A percentile compares a stretch with the other conserved stretches of the same genome.
Evolutionary conservation across 176 grass and related monocot genomes (phyloP).

Genomic region (Ampelocalamus luodianensis): DNA sequence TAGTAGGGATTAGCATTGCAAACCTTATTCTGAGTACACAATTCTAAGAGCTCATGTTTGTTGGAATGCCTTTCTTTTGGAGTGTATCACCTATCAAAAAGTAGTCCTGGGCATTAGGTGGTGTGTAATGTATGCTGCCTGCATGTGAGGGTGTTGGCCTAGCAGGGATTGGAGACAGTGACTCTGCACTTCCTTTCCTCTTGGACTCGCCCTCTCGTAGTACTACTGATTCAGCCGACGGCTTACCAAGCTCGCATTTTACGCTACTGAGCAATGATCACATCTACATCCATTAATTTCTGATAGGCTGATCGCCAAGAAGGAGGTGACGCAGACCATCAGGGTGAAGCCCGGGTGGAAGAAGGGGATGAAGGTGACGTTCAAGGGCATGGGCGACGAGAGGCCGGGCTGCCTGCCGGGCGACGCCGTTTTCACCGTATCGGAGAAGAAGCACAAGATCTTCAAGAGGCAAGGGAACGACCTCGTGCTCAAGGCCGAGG

Average conservation of each 20-base stretch:
- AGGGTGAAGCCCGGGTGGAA: slow-evolving; percentile 75
- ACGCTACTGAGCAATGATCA: background rate
- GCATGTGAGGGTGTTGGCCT: slow-evolving; percentile 49
- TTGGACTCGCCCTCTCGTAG: slow-evolving; percentile 10
- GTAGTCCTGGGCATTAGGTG: slow-evolving; percentile 54
- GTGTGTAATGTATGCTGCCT: slow-evolving; percentile 34
- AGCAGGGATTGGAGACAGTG: slow-evolving; percentile 39
- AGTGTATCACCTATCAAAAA: slow-evolving; percentile 30
- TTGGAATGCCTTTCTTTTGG: slow-evolving; percentile 41
- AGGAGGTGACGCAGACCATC: slow-evolving; percentile 67
- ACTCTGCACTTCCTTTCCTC: slow-evolving; percentile 38
- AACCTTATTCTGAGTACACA: slow-evolving; percentile 2
- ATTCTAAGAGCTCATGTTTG: slow-evolving; percentile 37
- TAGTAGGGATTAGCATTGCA: background rate
- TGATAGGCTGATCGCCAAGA: slow-evolving; percentile 58
- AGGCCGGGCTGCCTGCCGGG: slow-evolving; percentile 67
- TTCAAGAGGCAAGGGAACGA: slow-evolving; percentile 89
- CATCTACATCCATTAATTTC: background rate
- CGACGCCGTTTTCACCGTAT: slow-evolving; percentile 66
- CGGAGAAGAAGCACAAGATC: slow-evolving; percentile 59
- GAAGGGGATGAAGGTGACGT: slow-evolving; percentile 74
- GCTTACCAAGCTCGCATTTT: slow-evolving; percentile 27
- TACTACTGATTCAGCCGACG: background rate
- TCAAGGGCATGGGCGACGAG: slow-evolving; percentile 71
- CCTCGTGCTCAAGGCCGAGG: slow-evolving; percentile 80